Conservation (phyloP, 2,329 filamentous ascomycete genomes). For the Calonectria montana region DNA sequence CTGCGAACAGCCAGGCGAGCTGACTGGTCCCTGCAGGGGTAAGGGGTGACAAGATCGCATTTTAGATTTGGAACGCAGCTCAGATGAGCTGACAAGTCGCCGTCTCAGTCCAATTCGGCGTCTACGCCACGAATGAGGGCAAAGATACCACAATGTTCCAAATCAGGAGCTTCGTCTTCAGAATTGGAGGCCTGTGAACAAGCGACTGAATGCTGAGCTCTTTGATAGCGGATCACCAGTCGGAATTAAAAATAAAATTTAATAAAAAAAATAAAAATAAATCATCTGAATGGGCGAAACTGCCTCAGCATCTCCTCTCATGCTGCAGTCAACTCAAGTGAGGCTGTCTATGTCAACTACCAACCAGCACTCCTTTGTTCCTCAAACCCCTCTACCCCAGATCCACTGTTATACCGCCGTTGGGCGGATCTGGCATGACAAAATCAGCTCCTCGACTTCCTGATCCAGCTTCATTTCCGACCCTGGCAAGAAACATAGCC, state of each 20-base stretch:
- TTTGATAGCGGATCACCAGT: not conserved
- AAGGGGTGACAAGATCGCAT: slow-evolving; percentile 29
- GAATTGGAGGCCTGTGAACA: not conserved
- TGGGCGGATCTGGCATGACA: slow-evolving; percentile 40
- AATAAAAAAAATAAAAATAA: not conserved
- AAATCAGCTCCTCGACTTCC: slow-evolving; percentile 32
- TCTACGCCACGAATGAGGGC: slow-evolving; percentile 16
- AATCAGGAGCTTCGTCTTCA: not conserved
- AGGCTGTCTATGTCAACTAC: slow-evolving; percentile 16
- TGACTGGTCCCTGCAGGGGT: slow-evolving; percentile 32
- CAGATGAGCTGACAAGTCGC: slow-evolving; percentile 32
- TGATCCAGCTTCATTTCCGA: slow-evolving; percentile 44
- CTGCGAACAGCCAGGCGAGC: slow-evolving; percentile 11
- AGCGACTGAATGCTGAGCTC: not conserved
- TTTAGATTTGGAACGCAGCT: slow-evolving; percentile 34
- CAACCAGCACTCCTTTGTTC: slow-evolving; percentile 7
- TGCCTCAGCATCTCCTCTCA: slow-evolving; percentile 12
- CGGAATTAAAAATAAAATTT: no score
- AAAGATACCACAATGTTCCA: not conserved
- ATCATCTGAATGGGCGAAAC: slow-evolving; percentile 4
- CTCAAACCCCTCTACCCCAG: slow-evolving; percentile 40
- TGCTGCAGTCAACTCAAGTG: not conserved
- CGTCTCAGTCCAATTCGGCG: slow-evolving; percentile 25
- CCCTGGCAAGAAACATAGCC: slow-evolving; percentile 19
- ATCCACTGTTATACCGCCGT: slow-evolving; percentile 40